Evolutionary conservation across 306 rosid species (phyloP).

Genomic region (Ceratonia siliqua): DNA sequence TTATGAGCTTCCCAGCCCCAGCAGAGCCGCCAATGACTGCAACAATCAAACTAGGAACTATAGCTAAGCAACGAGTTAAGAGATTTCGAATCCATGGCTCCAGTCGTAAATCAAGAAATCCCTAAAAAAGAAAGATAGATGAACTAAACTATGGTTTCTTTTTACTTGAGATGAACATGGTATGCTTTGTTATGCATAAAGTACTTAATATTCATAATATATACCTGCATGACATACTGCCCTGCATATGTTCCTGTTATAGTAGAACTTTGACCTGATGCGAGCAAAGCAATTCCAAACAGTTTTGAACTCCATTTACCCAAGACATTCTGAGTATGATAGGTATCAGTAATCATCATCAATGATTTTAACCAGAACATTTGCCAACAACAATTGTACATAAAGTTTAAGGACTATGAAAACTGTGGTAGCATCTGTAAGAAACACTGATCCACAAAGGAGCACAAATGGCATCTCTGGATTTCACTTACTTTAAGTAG

Average conservation of each 20-base stretch:
- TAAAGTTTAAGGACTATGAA: constrained; percentile 11
- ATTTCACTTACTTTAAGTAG: constrained; percentile 68
- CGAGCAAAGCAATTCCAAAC: constrained; percentile 90
- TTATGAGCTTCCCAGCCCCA: constrained; percentile 92
- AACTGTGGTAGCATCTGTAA: constrained; percentile 4
- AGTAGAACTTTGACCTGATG: constrained; percentile 99
- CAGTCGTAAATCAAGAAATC: constrained; percentile 85
- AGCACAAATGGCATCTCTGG: neutral
- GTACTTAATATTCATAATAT: neutral
- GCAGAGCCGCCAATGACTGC: constrained; percentile 88
- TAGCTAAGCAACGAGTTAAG: constrained; percentile 85
- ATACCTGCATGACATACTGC: constrained; percentile 98
- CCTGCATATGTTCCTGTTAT: constrained; percentile 99
- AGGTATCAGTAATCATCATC: constrained; percentile 17
- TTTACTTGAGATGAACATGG: too few relatives aligned
- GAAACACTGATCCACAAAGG: too few relatives aligned
- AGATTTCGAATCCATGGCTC: constrained; percentile 83
- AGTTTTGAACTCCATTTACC: constrained; percentile 97
- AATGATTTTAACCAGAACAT: neutral
- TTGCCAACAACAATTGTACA: neutral
- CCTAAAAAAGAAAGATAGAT: constrained; percentile 59
- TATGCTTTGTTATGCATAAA: too few relatives aligned
- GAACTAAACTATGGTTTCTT: too few relatives aligned
- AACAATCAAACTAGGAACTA: constrained; percentile 90
- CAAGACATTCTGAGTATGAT: constrained; percentile 70